Evolutionary conservation across 225 moss, liverwort and hornwort genomes (phyloP).

Genomic region (Pseudoscleropodium purum): DNA sequence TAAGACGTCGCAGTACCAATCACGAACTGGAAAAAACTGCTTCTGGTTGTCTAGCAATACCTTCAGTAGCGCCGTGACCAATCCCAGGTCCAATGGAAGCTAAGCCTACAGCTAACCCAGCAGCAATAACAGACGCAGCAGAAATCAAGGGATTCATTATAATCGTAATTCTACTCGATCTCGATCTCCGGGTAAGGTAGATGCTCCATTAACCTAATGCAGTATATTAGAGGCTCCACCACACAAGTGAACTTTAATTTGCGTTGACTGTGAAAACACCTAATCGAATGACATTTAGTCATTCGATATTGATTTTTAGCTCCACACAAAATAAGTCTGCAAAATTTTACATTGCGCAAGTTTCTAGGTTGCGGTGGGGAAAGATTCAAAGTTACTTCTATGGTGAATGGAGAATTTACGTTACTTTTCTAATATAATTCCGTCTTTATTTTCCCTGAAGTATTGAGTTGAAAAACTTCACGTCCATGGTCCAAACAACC

Average conservation of each 20-base stretch:
- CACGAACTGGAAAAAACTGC: not conserved
- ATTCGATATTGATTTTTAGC: not conserved
- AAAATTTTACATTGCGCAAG: not conserved
- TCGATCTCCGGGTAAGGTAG: not conserved
- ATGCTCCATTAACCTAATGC: not conserved
- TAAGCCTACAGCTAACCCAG: not conserved
- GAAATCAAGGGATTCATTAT: not conserved
- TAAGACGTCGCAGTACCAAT: not conserved
- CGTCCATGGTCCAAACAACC: not conserved
- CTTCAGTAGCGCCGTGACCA: not conserved
- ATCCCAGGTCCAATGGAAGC: not conserved
- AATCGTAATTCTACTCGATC: not conserved
- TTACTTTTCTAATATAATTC: not conserved
- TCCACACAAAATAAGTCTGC: not conserved
- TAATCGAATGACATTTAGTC: not conserved
- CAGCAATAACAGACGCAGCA: not conserved
- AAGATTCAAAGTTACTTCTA: not conserved
- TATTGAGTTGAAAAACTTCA: not conserved
- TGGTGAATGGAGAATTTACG: not conserved
- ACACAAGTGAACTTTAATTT: not conserved
- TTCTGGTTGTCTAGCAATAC: not conserved
- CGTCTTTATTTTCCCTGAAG: not conserved
- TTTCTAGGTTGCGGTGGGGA: not conserved
- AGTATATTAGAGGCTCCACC: not conserved
- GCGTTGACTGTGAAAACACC: no score